These are phyloP conservation scores for Aegilops tauschii DNA, from an alignment of 176 grass and related monocot species.

Conservation along the genomic window DNA sequence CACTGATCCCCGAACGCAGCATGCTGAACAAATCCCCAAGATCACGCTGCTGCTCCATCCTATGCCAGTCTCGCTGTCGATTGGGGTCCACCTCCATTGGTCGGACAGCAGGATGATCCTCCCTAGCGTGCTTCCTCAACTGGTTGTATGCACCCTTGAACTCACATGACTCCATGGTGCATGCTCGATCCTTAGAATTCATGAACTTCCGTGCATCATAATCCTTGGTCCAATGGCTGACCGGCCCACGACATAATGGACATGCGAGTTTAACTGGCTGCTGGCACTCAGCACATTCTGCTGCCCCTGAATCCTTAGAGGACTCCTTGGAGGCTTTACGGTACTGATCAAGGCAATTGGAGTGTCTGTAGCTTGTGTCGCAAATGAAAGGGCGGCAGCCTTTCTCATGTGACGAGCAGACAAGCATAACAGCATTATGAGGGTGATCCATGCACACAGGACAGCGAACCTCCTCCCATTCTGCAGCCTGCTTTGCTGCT, in stretches of 20 bases:
- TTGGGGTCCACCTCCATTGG: slow-evolving; percentile 81
- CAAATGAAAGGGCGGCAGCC: slow-evolving; percentile 90
- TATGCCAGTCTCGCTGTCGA: slow-evolving; percentile 66
- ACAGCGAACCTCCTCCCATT: slow-evolving; percentile 79
- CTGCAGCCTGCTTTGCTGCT: slow-evolving; percentile 32
- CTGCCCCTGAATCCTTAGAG: slow-evolving; percentile 36
- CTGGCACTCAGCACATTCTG: slow-evolving; percentile 35
- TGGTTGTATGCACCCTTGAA: slow-evolving; percentile 66
- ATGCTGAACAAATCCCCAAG: slow-evolving; percentile 85
- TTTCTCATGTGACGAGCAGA: slow-evolving; percentile 70
- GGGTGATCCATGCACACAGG: slow-evolving; percentile 96
- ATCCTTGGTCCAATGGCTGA: slow-evolving; percentile 62
- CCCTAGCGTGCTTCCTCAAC: slow-evolving; percentile 77
- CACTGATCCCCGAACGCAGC: slow-evolving; percentile 50
- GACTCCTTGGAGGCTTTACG: slow-evolving; percentile 58
- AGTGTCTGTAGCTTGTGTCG: slow-evolving; percentile 66
- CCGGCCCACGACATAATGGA: slow-evolving; percentile 67
- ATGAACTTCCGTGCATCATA: slow-evolving; percentile 55
- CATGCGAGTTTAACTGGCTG: slow-evolving; percentile 41
- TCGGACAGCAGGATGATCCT: slow-evolving; percentile 51
- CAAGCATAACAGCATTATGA: slow-evolving; percentile 76
- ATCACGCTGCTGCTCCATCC: slow-evolving; percentile 85
- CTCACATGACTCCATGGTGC: slow-evolving; percentile 64
- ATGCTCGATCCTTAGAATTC: slow-evolving; percentile 60
- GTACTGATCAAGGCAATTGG: slow-evolving; percentile 83